These are phyloP conservation scores for Naegleria gruberi DNA, from an alignment of 208 protist species.

Conservation along the genomic window DNA sequence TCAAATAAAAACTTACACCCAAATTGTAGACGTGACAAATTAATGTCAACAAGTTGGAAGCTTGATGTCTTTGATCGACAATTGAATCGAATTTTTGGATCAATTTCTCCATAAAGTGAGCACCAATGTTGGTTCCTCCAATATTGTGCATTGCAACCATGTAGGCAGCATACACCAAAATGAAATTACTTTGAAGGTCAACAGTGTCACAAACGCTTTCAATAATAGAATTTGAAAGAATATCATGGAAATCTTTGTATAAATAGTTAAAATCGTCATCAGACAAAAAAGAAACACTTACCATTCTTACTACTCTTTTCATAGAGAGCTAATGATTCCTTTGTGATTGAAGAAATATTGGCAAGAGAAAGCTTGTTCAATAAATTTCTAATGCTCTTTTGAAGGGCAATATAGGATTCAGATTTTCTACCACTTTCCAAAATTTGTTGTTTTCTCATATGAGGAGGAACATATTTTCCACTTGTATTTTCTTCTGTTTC, in stretches of 20 bases:
- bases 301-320: neutral
- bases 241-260: neutral
- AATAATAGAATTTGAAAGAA: neutral
- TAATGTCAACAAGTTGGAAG: neutral
- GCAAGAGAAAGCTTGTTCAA: neutral
- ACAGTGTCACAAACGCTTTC: neutral
- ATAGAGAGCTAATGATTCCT: neutral
- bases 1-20: neutral
- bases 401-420: neutral
- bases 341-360: neutral
- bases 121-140: neutral
- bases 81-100: neutral
- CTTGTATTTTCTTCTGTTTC: neutral
- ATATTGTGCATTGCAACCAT: neutral
- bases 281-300: neutral
- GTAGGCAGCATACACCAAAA: slow-evolving; percentile 13
- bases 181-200: neutral
- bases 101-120: neutral
- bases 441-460: neutral
- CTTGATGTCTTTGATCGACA: neutral
- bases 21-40: slow-evolving; percentile 18
- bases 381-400: neutral
- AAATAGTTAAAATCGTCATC: too few relatives aligned
- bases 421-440: neutral
- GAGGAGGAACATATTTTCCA: slow-evolving; percentile 11